These are phyloP conservation scores for Nakazawaea peltata DNA, from an alignment of 805 yeast genomes.

Conservation along the genomic window DNA sequence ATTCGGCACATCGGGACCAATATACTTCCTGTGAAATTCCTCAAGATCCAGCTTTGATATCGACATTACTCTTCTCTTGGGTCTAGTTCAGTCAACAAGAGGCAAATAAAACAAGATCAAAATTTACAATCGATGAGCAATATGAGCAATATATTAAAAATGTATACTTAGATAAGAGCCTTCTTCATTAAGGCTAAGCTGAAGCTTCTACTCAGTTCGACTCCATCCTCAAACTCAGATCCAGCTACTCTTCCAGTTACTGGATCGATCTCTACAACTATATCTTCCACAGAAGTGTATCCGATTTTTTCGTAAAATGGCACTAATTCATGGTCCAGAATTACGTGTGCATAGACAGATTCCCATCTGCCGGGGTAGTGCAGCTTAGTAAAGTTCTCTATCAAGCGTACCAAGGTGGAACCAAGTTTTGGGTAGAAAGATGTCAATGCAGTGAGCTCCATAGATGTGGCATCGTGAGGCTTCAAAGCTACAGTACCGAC, in stretches of 20 bases:
- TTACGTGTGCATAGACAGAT: slow-evolving; percentile 35
- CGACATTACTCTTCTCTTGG: too few relatives aligned
- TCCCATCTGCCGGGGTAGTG: too few relatives aligned
- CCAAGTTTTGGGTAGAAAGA: slow-evolving; percentile 39
- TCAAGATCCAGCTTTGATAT: too few relatives aligned
- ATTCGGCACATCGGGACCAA: too few relatives aligned
- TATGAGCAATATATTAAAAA: too few relatives aligned
- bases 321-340: slow-evolving; percentile 41
- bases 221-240: slow-evolving; percentile 26
- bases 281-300: slow-evolving; percentile 21
- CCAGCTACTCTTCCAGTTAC: slow-evolving; percentile 15
- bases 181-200: slow-evolving; percentile 29
- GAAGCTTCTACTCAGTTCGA: slow-evolving; percentile 31
- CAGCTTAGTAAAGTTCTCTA: slow-evolving; percentile 13
- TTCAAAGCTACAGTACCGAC: slow-evolving; percentile 29
- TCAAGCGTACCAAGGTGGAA: slow-evolving; percentile 16
- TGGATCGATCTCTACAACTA: slow-evolving; percentile 18
- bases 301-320: slow-evolving; percentile 36
- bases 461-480: slow-evolving; percentile 16
- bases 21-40: too few relatives aligned
- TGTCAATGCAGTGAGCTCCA: slow-evolving; percentile 44
- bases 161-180: background rate
- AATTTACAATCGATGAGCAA: too few relatives aligned
- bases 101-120: too few relatives aligned
- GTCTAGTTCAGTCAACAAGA: too few relatives aligned